Conservation (phyloP, 345 rosid species). For the Populus pruinosa region DNA sequence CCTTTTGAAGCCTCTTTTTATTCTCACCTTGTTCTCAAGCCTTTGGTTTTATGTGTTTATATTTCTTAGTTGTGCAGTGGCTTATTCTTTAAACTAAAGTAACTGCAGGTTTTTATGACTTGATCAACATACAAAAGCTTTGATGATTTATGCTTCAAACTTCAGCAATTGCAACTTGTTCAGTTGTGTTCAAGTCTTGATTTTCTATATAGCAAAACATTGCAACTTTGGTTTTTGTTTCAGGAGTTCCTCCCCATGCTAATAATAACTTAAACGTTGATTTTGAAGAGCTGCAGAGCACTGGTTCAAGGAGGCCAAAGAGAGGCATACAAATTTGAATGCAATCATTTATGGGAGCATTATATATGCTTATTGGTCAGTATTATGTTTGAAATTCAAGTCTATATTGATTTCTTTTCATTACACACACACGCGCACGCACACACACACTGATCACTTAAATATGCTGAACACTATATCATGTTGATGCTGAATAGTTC, state of each 20-base stretch:
- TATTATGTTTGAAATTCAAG: background rate
- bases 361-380: slow-evolving; percentile 86
- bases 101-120: background rate
- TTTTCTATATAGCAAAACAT: background rate
- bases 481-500: background rate
- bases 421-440: no score
- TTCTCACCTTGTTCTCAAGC: background rate
- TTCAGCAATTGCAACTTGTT: background rate
- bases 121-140: background rate
- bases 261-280: slow-evolving; percentile 32
- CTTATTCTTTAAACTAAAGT: background rate
- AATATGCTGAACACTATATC: background rate
- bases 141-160: background rate
- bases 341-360: slow-evolving; percentile 87
- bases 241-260: slow-evolving; percentile 16
- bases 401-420: background rate
- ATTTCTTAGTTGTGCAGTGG: background rate
- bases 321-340: slow-evolving; percentile 52
- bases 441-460: background rate
- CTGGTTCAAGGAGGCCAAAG: slow-evolving; percentile 86
- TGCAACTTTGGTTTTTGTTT: background rate
- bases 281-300: slow-evolving; percentile 93
- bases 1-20: background rate
- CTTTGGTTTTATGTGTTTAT: background rate
- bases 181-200: background rate